A percentile compares a stretch with the other conserved stretches of the same genome.
phyloP scores from a whole-genome alignment of 106 monocot species.

The Acorus calamus region DNA sequence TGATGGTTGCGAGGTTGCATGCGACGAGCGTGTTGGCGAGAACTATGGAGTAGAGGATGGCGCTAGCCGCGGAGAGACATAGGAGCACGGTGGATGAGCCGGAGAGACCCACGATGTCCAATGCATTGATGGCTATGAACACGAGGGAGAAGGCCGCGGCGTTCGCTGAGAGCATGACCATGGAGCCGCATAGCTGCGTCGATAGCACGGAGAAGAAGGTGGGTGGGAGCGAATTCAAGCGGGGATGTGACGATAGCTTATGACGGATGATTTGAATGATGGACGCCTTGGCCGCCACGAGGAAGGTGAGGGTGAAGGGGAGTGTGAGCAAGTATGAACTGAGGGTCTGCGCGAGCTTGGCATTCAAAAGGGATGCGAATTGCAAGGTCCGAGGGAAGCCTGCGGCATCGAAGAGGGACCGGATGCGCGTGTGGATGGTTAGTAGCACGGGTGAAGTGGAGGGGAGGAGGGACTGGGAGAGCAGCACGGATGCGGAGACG shows the following conservation, averaged over 20 bases:
- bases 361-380: slow-evolving; percentile 37
- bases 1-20: slow-evolving; percentile 51
- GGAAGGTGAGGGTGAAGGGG: slow-evolving; percentile 62
- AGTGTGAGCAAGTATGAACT: slow-evolving; percentile 38
- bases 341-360: slow-evolving; percentile 60
- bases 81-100: slow-evolving; percentile 12
- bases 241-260: no score
- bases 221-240: no score
- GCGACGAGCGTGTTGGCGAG: slow-evolving; percentile 37
- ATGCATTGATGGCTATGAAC: slow-evolving; percentile 43
- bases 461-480: slow-evolving; percentile 29
- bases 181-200: slow-evolving; percentile 23
- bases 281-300: slow-evolving; percentile 52
- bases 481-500: slow-evolving; percentile 39
- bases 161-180: slow-evolving; percentile 55
- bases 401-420: slow-evolving; percentile 42
- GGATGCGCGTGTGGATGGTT: slow-evolving; percentile 30
- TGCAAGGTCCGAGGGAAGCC: slow-evolving; percentile 40
- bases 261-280: slow-evolving; percentile 21
- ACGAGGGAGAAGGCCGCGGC: slow-evolving; percentile 43
- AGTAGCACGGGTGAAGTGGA: slow-evolving; percentile 20
- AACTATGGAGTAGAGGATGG: slow-evolving; percentile 47
- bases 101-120: slow-evolving; percentile 19
- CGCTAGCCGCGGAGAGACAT: slow-evolving; percentile 26
- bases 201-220: no score